Base-by-base conservation (phyloP, 2,329 filamentous ascomycete genomes). In the Didymella sp. region DNA sequence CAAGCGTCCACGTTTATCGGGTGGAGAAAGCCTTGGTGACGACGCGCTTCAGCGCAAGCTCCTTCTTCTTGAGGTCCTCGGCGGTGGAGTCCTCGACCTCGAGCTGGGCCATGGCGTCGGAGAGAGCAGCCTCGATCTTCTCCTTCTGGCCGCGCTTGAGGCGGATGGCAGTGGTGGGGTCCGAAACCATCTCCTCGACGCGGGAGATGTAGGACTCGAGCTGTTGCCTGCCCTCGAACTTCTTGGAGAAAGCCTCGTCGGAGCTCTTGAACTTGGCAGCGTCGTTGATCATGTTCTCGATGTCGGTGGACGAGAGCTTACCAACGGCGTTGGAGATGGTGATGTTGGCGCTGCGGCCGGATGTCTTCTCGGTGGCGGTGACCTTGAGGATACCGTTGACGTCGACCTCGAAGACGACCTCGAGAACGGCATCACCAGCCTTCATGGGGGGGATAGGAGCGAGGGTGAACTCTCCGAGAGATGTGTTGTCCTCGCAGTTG, bases 301-400 rank as follows among this genome's bases (percentile, higher is more conserved):
- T 99, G 84, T 99, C 95, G 62, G 82, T 81, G 51, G 89, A 90
- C 63, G 92, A 96, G 69, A 99, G 91, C 86, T 99, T 99, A 80
- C 95, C 95, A 74, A 99, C 94, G 59, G 95, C 96, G 88, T 99
- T 99, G 82, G 91, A 92, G 82, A 99, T 99, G 78, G 95, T 99
- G 80, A 99, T 99, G 88, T 99, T 99, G 82, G 95, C 95, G 76
- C 86, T 95, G 79, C 95, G 93, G 75, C 95, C 95, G 30, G 95
- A 96, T 71, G 92, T 94, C 89, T 99, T 99, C 87, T 99, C 95
- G 44, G 94, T 97, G 69, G 95, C 95, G 63, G 94, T 98, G 75
- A 98, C 95, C 89, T 99, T 99, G 68, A 99, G 89, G 79, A 97
- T 96, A 89, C 95, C 95, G 85, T 99, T 99, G 86, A 97, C 95